phyloP scores from a whole-genome alignment of 768 basidiomycete genomes.

The Filobasidium wieringae region DNA sequence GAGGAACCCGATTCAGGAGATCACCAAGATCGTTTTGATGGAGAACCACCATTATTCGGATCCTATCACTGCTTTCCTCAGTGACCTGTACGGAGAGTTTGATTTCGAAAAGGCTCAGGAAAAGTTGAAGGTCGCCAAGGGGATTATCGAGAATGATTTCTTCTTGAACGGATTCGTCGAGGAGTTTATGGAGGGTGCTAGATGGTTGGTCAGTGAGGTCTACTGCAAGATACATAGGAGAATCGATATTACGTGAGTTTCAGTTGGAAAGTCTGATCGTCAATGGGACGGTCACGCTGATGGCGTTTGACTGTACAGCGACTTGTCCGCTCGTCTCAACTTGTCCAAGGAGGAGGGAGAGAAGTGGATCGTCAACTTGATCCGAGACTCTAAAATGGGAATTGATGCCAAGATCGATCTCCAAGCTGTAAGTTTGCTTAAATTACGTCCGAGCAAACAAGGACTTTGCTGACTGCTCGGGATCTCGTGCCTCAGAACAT shows the following conservation, averaged over 20 bases:
- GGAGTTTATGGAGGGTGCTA: conserved; percentile 91
- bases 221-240: conserved; percentile 91
- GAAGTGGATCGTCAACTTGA: conserved; percentile 99
- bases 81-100: conserved; percentile 86
- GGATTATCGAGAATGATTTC: conserved; percentile 80
- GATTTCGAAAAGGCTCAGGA: conserved; percentile 91
- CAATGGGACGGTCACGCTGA: not conserved
- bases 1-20: conserved; percentile 75
- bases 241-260: conserved; percentile 41
- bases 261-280: too few species aligned
- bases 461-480: not conserved
- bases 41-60: conserved; percentile 95
- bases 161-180: conserved; percentile 82
- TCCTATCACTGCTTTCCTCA: conserved; percentile 83
- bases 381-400: conserved; percentile 91
- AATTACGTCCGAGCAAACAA: too few species aligned
- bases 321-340: conserved; percentile 85
- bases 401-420: conserved; percentile 96
- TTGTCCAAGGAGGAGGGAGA: conserved; percentile 91
- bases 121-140: conserved; percentile 54
- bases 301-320: too few species aligned
- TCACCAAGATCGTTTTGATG: conserved; percentile 84
- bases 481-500: conserved; percentile 55
- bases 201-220: conserved; percentile 90
- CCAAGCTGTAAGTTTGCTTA: conserved; percentile 66